Percentiles rank a stretch among this genome's conserved stretches.
These are phyloP conservation scores for Conringia planisiliqua DNA, from an alignment of 345 rosid species.

Conservation along the genomic window DNA sequence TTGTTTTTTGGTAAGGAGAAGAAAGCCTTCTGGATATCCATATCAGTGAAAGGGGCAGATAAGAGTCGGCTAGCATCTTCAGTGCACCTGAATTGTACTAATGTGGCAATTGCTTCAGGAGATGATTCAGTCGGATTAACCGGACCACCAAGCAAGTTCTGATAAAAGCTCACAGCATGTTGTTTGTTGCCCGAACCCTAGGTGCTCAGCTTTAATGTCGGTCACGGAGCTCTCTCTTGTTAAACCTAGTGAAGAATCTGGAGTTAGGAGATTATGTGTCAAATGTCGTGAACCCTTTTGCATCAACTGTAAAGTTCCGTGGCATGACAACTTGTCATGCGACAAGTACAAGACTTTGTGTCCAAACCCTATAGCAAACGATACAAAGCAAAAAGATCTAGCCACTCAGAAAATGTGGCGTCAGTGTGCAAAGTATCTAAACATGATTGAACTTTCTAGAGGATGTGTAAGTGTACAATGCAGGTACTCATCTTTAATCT, in stretches of 20 bases:
- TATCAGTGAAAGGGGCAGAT: no score
- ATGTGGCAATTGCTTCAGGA: no score
- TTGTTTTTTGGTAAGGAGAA: no score
- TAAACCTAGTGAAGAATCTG: slow-evolving; percentile 17
- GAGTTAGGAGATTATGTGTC: slow-evolving; percentile 29
- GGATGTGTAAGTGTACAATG: not conserved
- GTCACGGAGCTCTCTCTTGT: slow-evolving; percentile 1
- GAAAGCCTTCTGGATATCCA: no score
- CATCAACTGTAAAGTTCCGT: not conserved
- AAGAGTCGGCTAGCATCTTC: no score
- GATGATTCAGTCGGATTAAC: no score
- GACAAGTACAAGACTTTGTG: slow-evolving; percentile 36
- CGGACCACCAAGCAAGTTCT: no score
- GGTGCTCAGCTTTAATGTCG: slow-evolving; percentile 14
- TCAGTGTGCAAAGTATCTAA: not conserved
- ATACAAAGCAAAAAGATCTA: slow-evolving; percentile 10
- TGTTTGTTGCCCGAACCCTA: not conserved
- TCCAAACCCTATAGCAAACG: slow-evolving; percentile 32
- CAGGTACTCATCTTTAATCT: not conserved
- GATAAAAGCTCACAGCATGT: no score
- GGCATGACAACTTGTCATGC: slow-evolving; percentile 42
- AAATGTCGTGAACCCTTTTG: not conserved
- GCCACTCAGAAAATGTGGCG: not conserved
- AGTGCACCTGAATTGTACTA: no score
- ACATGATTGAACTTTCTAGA: not conserved